These are phyloP conservation scores for Trametes coccinea DNA, from an alignment of 768 basidiomycete species.

Conservation along the genomic window DNA sequence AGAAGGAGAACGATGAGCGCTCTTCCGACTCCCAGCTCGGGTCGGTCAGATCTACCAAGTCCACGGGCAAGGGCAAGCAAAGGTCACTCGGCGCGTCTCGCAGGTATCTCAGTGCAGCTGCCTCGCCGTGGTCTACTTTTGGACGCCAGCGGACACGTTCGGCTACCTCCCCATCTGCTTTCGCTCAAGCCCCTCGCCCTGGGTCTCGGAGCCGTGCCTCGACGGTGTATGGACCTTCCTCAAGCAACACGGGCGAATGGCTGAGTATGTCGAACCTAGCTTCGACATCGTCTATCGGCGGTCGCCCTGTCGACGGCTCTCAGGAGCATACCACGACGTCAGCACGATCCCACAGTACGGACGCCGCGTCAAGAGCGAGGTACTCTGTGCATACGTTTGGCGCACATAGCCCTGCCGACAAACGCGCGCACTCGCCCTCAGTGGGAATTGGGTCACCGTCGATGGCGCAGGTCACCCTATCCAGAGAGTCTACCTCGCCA, in stretches of 20 bases:
- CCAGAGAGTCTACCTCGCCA: not conserved
- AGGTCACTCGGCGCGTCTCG: not conserved
- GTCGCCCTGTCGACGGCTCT: not conserved
- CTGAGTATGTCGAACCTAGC: slow-evolving; percentile 2
- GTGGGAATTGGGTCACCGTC: not conserved
- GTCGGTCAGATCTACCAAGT: not conserved
- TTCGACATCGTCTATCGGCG: slow-evolving; percentile 2
- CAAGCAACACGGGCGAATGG: slow-evolving; percentile 7
- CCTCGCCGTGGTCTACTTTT: slow-evolving; percentile 27
- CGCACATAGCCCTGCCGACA: not conserved
- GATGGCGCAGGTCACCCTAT: not conserved
- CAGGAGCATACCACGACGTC: not conserved
- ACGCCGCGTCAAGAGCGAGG: not conserved
- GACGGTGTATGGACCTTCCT: slow-evolving; percentile 7
- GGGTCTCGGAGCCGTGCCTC: slow-evolving; percentile 17
- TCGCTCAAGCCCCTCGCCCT: slow-evolving; percentile 5
- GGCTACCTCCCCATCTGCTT: not conserved
- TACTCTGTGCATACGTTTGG: slow-evolving; percentile 1
- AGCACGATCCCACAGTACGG: not conserved
- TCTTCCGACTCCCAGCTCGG: not conserved
- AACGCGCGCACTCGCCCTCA: not conserved
- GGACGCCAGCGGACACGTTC: slow-evolving; percentile 12
- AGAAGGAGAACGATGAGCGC: slow-evolving; percentile 14
- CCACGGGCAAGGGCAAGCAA: not conserved
- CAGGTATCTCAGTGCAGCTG: slow-evolving; percentile 6